A percentile compares a stretch with the other conserved stretches of the same genome.
Evolutionary conservation across 2,329 filamentous ascomycete species (phyloP).

Genomic region (Aspergillus sp.): DNA sequence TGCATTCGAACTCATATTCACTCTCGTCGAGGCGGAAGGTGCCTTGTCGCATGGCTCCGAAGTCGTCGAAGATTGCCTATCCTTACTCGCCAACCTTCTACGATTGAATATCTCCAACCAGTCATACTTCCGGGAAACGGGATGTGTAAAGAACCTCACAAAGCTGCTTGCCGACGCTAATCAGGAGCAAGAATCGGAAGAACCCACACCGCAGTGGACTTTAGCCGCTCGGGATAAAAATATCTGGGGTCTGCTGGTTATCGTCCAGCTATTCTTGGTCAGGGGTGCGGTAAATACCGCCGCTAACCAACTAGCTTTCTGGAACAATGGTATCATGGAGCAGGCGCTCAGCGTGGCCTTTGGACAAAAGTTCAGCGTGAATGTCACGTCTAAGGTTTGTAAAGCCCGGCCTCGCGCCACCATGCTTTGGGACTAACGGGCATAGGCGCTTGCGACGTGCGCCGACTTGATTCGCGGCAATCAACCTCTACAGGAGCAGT

Average conservation of each 20-base stretch:
- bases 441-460: conserved; percentile 74
- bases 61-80: conserved; percentile 87
- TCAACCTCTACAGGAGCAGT: conserved; percentile 74
- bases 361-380: conserved; percentile 65
- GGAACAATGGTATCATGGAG: conserved; percentile 75
- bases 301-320: conserved; percentile 82
- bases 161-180: conserved; percentile 64
- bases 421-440: conserved; percentile 10
- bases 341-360: conserved; percentile 82
- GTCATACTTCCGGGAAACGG: conserved; percentile 87
- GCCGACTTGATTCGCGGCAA: conserved; percentile 87
- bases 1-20: conserved; percentile 83
- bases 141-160: conserved; percentile 70
- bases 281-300: conserved; percentile 75
- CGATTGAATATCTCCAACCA: conserved; percentile 88
- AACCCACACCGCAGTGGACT: conserved; percentile 69
- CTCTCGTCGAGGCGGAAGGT: conserved; percentile 77
- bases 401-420: not conserved
- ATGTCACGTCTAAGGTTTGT: conserved; percentile 74
- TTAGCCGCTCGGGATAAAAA: conserved; percentile 81
- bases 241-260: conserved; percentile 81
- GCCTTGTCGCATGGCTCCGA: conserved; percentile 78
- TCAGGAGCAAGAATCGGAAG: conserved; percentile 52
- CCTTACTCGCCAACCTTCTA: conserved; percentile 83
- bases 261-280: conserved; percentile 81